Conservation (phyloP, 2,329 filamentous ascomycete genomes). For the Raffaelea arxii region DNA sequence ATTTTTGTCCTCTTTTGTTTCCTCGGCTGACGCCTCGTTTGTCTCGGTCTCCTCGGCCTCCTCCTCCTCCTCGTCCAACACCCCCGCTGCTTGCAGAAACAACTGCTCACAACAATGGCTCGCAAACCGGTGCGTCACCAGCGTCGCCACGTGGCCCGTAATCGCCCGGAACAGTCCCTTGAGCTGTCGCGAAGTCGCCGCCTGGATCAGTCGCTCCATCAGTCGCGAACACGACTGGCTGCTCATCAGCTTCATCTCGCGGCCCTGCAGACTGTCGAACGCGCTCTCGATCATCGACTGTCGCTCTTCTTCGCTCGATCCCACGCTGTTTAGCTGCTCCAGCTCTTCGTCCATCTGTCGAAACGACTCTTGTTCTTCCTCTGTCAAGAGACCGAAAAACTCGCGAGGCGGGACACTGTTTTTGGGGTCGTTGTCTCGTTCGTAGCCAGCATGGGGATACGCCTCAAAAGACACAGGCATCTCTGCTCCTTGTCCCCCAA, state of each 20-base stretch:
- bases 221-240: conserved; percentile 91
- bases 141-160: conserved; percentile 72
- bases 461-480: too few species aligned
- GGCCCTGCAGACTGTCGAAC: conserved; percentile 76
- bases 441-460: too few species aligned
- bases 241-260: conserved; percentile 91
- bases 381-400: conserved; percentile 88
- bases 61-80: conserved; percentile 28
- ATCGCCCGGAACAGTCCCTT: conserved; percentile 83
- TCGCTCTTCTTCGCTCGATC: conserved; percentile 60
- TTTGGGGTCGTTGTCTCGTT: conserved; percentile 6
- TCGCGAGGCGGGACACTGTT: conserved; percentile 24
- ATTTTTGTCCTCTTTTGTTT: conserved; percentile 38
- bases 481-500: background rate
- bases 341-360: conserved; percentile 81
- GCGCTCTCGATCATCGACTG: conserved; percentile 68
- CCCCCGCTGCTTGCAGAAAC: conserved; percentile 67
- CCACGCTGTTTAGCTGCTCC: conserved; percentile 82
- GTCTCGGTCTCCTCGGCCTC: conserved; percentile 26
- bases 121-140: conserved; percentile 92
- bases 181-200: conserved; percentile 70
- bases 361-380: conserved; percentile 94
- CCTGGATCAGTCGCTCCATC: conserved; percentile 80
- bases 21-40: conserved; percentile 26
- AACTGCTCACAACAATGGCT: conserved; percentile 95